Conservation (phyloP, 2,329 filamentous ascomycete genomes). For the Fusarium sp. region DNA sequence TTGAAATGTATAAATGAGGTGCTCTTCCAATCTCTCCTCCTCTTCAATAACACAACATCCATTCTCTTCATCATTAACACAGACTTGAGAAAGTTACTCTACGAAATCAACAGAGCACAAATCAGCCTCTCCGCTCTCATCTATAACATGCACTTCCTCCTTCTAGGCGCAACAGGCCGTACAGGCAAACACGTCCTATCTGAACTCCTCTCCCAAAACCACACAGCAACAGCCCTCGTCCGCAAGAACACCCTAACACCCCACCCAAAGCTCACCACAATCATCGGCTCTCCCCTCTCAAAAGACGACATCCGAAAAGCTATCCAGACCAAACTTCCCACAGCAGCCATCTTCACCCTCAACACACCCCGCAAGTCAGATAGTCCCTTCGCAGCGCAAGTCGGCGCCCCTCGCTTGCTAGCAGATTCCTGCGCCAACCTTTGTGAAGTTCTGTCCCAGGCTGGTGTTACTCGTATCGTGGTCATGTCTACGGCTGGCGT, state of each 20-base stretch:
- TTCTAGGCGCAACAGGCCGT: constrained; percentile 57
- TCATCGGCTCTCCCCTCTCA: constrained; percentile 51
- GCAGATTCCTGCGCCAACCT: constrained; percentile 52
- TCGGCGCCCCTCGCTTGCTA: constrained; percentile 54
- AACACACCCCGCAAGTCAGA: constrained; percentile 55
- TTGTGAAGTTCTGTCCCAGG: constrained; percentile 49
- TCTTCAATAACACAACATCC: not conserved
- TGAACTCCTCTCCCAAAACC: constrained; percentile 52
- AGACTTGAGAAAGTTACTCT: too few species aligned
- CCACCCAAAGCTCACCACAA: constrained; percentile 46
- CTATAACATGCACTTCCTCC: constrained; percentile 53
- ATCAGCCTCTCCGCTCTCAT: too few species aligned
- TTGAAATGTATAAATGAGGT: constrained; percentile 16
- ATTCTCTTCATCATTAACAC: too few species aligned
- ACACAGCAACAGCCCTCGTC: constrained; percentile 54
- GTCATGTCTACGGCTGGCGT: constrained; percentile 55
- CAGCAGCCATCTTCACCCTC: constrained; percentile 53
- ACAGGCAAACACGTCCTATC: constrained; percentile 56
- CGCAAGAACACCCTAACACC: constrained; percentile 43
- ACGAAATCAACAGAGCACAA: too few species aligned
- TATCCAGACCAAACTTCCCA: constrained; percentile 39
- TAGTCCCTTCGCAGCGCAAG: constrained; percentile 53
- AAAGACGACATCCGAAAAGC: constrained; percentile 49
- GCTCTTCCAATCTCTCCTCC: not conserved
- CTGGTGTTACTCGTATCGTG: constrained; percentile 49